A percentile compares a stretch with the other conserved stretches of the same genome.
phyloP scores from a whole-genome alignment of 2,329 filamentous ascomycete species.

The Dryadomyces quercivorus region DNA sequence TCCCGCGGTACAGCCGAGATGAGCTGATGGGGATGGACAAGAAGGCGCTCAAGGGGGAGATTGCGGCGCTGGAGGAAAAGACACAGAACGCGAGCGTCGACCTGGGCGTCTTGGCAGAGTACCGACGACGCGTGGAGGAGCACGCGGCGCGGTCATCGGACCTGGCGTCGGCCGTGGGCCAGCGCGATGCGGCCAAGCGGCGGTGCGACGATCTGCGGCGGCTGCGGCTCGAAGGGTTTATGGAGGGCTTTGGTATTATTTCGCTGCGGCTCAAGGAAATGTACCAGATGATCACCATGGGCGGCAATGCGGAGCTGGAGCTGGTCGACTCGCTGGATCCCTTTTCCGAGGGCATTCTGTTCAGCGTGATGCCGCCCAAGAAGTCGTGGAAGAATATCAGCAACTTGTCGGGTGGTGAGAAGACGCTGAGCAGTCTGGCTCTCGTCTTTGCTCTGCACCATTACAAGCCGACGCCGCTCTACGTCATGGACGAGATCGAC shows the following conservation, averaged over 20 bases:
- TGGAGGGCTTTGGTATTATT: conserved; percentile 93
- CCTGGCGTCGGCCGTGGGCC: conserved; percentile 61
- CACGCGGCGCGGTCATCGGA: conserved; percentile 52
- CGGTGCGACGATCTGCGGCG: conserved; percentile 86
- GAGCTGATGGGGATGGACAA: conserved; percentile 56
- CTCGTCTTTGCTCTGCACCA: conserved; percentile 97
- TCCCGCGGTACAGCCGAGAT: conserved; percentile 68
- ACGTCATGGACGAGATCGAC: conserved; percentile 99
- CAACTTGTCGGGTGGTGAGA: conserved; percentile 91
- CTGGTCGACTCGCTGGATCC: conserved; percentile 93
- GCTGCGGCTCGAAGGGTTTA: conserved; percentile 87
- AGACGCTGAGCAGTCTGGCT: conserved; percentile 85
- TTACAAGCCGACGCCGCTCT: conserved; percentile 93
- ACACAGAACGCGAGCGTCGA: conserved; percentile 83
- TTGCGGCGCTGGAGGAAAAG: conserved; percentile 50
- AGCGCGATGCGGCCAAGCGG: conserved; percentile 80
- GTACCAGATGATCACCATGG: conserved; percentile 99
- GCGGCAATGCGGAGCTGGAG: conserved; percentile 93
- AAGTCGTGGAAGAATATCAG: conserved; percentile 99
- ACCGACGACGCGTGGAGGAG: conserved; percentile 26
- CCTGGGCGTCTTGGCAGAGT: conserved; percentile 54
- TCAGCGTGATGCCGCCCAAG: conserved; percentile 98
- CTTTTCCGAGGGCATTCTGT: conserved; percentile 92
- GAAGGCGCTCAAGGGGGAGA: conserved; percentile 47
- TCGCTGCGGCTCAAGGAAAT: conserved; percentile 95